Conservation (phyloP, 305 asterid species). For the Fraxinus nigra region DNA sequence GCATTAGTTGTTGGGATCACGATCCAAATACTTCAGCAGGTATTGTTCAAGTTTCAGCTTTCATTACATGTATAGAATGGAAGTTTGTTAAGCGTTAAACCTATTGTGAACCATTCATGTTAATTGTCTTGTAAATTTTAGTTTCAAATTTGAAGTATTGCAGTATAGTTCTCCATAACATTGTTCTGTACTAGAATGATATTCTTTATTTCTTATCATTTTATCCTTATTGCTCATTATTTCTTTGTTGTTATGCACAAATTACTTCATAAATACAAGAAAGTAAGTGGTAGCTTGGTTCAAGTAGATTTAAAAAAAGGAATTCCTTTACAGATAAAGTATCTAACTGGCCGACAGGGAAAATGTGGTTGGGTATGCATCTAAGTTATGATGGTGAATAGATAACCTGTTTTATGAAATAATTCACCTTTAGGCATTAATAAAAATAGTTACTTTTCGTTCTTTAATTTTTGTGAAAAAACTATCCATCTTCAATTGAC, state of each 20-base stretch:
- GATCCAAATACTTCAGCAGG: slow-evolving; percentile 86
- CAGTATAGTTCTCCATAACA: background rate
- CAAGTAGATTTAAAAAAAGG: background rate
- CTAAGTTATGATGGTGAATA: background rate
- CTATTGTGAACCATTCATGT: background rate
- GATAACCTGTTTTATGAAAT: background rate
- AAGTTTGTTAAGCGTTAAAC: background rate
- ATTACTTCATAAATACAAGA: background rate
- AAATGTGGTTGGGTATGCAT: background rate
- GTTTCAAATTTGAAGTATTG: background rate
- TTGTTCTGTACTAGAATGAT: background rate
- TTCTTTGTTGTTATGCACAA: background rate
- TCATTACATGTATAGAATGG: background rate
- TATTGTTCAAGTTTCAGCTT: slow-evolving; percentile 19
- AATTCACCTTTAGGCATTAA: background rate
- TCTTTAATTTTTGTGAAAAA: background rate
- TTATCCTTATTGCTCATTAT: background rate
- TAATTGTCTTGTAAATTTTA: background rate
- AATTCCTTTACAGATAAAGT: background rate
- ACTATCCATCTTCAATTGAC: background rate
- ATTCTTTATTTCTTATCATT: background rate
- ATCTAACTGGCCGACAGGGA: background rate
- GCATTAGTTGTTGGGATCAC: slow-evolving; percentile 79
- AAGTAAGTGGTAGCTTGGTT: background rate
- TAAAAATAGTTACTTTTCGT: background rate